Base-by-base conservation (phyloP, 192 early-diverging fungal species). In the Mortierella hygrophila region DNA sequence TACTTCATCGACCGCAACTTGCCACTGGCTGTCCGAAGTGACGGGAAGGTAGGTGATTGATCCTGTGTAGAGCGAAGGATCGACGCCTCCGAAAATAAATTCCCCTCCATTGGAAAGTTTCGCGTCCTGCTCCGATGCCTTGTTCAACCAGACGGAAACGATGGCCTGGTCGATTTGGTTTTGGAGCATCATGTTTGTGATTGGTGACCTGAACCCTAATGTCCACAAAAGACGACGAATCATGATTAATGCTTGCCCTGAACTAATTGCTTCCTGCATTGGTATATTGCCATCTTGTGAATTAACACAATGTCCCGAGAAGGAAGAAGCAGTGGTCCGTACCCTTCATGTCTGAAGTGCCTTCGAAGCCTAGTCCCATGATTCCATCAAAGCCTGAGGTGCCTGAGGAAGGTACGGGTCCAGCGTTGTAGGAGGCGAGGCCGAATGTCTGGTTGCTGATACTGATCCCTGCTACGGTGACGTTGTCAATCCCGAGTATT, bases 121-220 rank as follows among this genome's bases (percentile, higher is more conserved):
- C 16, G 92, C 94, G 21, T 89, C 93, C 26, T 86, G 84, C 21
- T 86, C 52, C 11, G 87, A 90, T 42, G 90, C 90, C 89, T 98
- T 93, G 68, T 94, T 94, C 65, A 99, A 89, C 90, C 95, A 99
- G 76, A 98, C 97, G 9, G 95, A 95, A 76, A 99, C 98, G 23
- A 99, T 74, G 0, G 94, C 95, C 76, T 97, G 90, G 63, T 97
- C 95, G 44, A 99, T 81, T 35, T 81, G 91, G 71, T 72, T 81
- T 69, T 79, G 89, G 18, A 18, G 54, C 20, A 87, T 80, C 91
- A 81, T 90, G 85, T 79, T 89, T 70, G 13, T 91, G 74, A 65
- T 88, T 68, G 80, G 89, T 71, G 76, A 88, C 80, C 73, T 90
- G 76, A 76, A 65, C 15, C 60, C 60, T 65, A 32, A 32, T 29